Base-by-base conservation (phyloP, 2,329 filamentous ascomycete species). In the Aspergillus chevalieri region DNA sequence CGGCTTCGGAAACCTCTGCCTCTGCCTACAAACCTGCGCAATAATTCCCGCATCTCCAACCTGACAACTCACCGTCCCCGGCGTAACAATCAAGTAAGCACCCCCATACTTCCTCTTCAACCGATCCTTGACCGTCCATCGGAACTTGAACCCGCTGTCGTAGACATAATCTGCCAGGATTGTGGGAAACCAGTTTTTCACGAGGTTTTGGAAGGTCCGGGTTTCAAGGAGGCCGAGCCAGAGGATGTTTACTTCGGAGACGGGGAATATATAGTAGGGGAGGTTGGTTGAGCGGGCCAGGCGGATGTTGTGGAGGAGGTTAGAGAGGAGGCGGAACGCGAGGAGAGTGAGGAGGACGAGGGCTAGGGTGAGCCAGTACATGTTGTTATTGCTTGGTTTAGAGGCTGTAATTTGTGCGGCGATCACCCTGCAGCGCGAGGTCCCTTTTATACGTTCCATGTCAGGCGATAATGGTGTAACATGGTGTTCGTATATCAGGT, bases 31-130 rank as follows among this genome's bases (percentile, higher is more conserved):
- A n/a, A 59, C 39, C 47, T 60, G 54, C 10, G 38, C 38, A 17
- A 47, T 54, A 8, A 59, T 47, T 3, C 43, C 43, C 2, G 58
- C 57, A 49, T 61, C 58, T 9, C 39, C 42, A 21, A 61, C 53
- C 42, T 49, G 44, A 33, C 53, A 59, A 4, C 33, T 44, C 5
- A 57, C 21, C 3, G 12, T 26, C 3, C 28, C 26, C 7, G 56
- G 50, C 2, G 50, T 54, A 10, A 52, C 55, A 9, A 50, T 33
- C 14, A 57, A 24, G 38, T 56, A 53, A 17, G 58, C 49, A 7
- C 33, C 19, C 1, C 59, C 59, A 26, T 46, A 51, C 21, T 39
- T 46, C 15, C 51, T 55, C 14, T 17, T 45, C 26, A 52, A 46
- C 2, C 55, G 52, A 43, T 59, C 39, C 33, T 52, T 56, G 4